Evolutionary conservation across 257 asterid genomes (phyloP).

Genomic region (Solanum acaule): DNA sequence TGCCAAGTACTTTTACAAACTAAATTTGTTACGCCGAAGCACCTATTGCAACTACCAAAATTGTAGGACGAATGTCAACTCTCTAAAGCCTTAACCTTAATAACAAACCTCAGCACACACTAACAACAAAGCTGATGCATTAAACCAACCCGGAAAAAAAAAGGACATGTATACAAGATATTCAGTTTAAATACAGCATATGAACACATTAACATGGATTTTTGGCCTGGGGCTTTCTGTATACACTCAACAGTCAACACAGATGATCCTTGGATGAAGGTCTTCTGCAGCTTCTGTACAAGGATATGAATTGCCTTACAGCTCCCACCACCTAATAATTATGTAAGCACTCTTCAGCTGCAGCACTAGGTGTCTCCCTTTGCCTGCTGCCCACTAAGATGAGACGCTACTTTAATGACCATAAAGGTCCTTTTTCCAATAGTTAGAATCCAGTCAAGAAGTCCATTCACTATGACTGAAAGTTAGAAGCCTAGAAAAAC

Average conservation of each 20-base stretch:
- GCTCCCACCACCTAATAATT: not conserved
- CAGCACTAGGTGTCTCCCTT: not conserved
- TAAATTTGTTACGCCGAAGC: not conserved
- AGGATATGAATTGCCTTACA: not conserved
- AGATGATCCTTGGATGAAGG: not conserved
- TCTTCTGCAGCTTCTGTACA: not conserved
- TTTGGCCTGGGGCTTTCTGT: not conserved
- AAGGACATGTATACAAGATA: not conserved
- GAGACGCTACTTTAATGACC: not conserved
- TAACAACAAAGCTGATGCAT: not conserved
- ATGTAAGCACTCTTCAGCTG: not conserved
- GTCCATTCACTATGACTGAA: not conserved
- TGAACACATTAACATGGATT: not conserved
- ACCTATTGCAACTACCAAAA: not conserved
- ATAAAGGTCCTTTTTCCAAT: not conserved
- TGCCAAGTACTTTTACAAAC: not conserved
- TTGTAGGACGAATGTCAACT: not conserved
- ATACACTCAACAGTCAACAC: not conserved
- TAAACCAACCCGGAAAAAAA: not conserved
- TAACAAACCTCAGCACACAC: not conserved
- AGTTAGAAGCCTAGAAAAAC: constrained; percentile 18
- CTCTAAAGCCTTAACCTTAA: not conserved
- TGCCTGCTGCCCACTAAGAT: not conserved
- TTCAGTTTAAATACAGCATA: not conserved
- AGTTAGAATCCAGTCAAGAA: not conserved